Evolutionary conservation across 2,329 filamentous ascomycete genomes (phyloP).

Genomic region (Nothopassalora personata): DNA sequence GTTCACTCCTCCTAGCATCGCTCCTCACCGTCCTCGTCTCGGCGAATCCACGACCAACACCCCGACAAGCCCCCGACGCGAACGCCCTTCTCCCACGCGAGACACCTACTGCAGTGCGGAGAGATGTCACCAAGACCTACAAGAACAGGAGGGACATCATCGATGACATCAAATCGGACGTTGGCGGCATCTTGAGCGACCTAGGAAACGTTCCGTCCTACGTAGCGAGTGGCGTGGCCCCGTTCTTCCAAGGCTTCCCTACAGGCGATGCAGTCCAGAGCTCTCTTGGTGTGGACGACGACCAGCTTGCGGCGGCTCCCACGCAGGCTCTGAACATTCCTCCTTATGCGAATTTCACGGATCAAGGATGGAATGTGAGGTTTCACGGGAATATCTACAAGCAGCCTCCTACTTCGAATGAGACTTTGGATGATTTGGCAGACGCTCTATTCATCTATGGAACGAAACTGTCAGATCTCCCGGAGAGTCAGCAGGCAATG

Average conservation of each 20-base stretch:
- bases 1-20: slow-evolving; percentile 25
- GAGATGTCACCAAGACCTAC: slow-evolving; percentile 39
- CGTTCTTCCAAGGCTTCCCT: slow-evolving; percentile 64
- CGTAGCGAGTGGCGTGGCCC: slow-evolving; percentile 57
- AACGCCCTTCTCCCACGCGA: slow-evolving; percentile 40
- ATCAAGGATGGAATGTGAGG: slow-evolving; percentile 69
- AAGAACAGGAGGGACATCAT: slow-evolving; percentile 47
- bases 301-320: slow-evolving; percentile 56
- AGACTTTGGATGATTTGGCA: slow-evolving; percentile 62
- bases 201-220: slow-evolving; percentile 56
- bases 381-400: slow-evolving; percentile 81
- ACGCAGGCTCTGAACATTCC: slow-evolving; percentile 68
- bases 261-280: slow-evolving; percentile 53
- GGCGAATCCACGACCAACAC: slow-evolving; percentile 20
- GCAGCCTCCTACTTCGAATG: slow-evolving; percentile 61
- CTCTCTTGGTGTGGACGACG: slow-evolving; percentile 55
- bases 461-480: slow-evolving; percentile 56
- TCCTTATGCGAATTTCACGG: slow-evolving; percentile 66
- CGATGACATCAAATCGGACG: slow-evolving; percentile 43
- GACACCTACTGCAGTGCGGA: slow-evolving; percentile 43
- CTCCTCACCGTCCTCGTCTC: slow-evolving; percentile 22
- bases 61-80: slow-evolving; percentile 3
- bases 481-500: slow-evolving; percentile 56
- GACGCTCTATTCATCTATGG: slow-evolving; percentile 62
- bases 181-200: slow-evolving; percentile 39